Evolutionary conservation across 2,329 filamentous ascomycete species (phyloP), one percentile per base, ranked within the genome.

Genomic region (Phyllosticta citribraziliensis): DNA sequence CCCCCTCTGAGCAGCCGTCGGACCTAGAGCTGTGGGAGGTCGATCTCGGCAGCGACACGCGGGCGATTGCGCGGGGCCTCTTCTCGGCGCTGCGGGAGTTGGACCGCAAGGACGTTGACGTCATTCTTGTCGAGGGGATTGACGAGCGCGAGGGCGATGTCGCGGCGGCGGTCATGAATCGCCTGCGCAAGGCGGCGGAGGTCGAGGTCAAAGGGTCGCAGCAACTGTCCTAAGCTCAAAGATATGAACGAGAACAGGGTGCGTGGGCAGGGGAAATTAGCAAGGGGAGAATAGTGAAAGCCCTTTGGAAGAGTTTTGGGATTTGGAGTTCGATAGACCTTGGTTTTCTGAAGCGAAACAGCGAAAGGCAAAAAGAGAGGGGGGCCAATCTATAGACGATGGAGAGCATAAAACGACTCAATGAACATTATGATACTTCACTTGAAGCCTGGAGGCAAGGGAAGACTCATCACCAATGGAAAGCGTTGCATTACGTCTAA

Each of bases 61-160:
- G 84, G 66, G 83, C 83, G 33, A 91, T 99, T 67, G 93, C 94
- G 1, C 85, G 92, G 67, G 89, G 89, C 0, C 78, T 99, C 14
- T 99, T 99, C 72, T 89, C 90, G 12, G 89, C 91, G 1, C 78
- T 99, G 59, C 82, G 94, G 58, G 89, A 92, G 66, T 81, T 99
- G 64, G 94, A 99, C 72, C 84, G 86, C 68, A 80, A 85, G 64
- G 83, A 85, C 30, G 91, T 91, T 3, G 86, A 94, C 70, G 80
- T 88, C 20, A 97, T 99, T 58, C 89, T 92, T 67, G 90, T 97
- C 11, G 94, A 99, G 72, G 93, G 93, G 2, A 88, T 97, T 62
- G 74, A 78, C 20, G 80, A 84, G 63, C 88, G 89, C 59, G 67
- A 71, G 63, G 86, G 88, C 33, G 89, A 94, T 70, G 87, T 94